Conservation (phyloP, 75 land plant species). For the Sequoiadendron giganteum region DNA sequence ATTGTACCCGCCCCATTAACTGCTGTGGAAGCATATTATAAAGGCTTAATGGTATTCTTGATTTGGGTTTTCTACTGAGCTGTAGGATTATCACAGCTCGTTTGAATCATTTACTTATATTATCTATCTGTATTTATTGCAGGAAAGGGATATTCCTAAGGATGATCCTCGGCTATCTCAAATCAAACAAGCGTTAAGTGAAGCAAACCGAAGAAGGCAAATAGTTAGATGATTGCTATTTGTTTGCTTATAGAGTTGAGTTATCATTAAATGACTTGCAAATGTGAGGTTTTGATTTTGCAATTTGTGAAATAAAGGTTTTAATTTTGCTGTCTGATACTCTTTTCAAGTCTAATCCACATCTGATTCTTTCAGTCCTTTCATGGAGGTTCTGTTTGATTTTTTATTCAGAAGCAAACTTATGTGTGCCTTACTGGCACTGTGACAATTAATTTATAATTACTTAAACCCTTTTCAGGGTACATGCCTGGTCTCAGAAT, state of each 20-base stretch:
- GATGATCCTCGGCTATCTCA: slow-evolving; percentile 45
- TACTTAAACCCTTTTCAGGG: neutral
- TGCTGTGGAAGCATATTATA: slow-evolving; percentile 63
- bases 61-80: neutral
- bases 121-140: slow-evolving; percentile 10
- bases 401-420: neutral
- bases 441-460: neutral
- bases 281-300: neutral
- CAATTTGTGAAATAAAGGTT: neutral
- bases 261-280: slow-evolving; percentile 23
- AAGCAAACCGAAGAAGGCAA: slow-evolving; percentile 12
- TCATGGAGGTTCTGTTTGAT: neutral
- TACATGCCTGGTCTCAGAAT: neutral
- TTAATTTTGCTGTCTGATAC: neutral
- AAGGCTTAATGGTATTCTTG: slow-evolving; percentile 54
- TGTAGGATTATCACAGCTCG: neutral
- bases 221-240: neutral
- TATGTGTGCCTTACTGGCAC: neutral
- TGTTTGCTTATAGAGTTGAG: neutral
- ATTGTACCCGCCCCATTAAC: slow-evolving; percentile 28
- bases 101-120: neutral
- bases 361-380: neutral
- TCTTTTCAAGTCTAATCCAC: neutral
- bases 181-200: slow-evolving; percentile 24
- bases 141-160: slow-evolving; percentile 52